Evolutionary conservation across 495 filamentous ascomycete species (phyloP).

Genomic region (Trypethelium eluteriae): DNA sequence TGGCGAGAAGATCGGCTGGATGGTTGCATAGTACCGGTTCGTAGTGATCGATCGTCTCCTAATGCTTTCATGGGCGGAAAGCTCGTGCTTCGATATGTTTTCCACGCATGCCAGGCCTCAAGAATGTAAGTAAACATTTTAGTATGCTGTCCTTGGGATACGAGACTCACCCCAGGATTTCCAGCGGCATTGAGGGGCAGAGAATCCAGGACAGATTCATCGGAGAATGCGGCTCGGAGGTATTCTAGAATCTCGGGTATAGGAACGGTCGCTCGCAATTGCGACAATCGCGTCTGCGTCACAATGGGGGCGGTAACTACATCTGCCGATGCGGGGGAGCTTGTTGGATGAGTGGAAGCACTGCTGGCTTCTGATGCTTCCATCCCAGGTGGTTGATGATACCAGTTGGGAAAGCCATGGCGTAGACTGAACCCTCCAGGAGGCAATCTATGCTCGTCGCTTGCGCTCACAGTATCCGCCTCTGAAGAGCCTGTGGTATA

Average conservation of each 20-base stretch:
- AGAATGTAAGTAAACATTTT: not conserved
- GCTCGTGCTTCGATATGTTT: slow-evolving; percentile 16
- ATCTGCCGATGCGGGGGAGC: not conserved
- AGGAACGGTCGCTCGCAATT: slow-evolving; percentile 24
- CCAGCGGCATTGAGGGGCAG: slow-evolving; percentile 74
- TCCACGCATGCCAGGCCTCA: slow-evolving; percentile 29
- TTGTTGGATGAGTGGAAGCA: not conserved
- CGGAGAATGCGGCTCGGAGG: slow-evolving; percentile 71
- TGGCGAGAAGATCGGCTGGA: slow-evolving; percentile 8
- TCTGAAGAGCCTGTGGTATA: slow-evolving; percentile 68
- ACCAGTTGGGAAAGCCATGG: slow-evolving; percentile 88
- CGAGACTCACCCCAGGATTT: slow-evolving; percentile 64
- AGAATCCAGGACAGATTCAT: slow-evolving; percentile 65
- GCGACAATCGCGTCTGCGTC: slow-evolving; percentile 10
- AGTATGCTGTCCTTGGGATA: slow-evolving; percentile 15
- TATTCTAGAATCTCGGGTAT: slow-evolving; percentile 66
- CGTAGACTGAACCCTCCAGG: slow-evolving; percentile 81
- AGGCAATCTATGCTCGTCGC: slow-evolving; percentile 70
- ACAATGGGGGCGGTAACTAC: not conserved
- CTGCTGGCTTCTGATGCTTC: slow-evolving; percentile 6
- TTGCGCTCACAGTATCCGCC: slow-evolving; percentile 66
- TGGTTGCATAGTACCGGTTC: not conserved
- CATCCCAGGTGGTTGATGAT: not conserved
- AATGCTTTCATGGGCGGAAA: not conserved
- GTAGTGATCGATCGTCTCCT: not conserved